A percentile compares a stretch with the other conserved stretches of the same genome.
Conservation (phyloP, 2,329 filamentous ascomycete species). For the Incumbomyces delicatus region DNA sequence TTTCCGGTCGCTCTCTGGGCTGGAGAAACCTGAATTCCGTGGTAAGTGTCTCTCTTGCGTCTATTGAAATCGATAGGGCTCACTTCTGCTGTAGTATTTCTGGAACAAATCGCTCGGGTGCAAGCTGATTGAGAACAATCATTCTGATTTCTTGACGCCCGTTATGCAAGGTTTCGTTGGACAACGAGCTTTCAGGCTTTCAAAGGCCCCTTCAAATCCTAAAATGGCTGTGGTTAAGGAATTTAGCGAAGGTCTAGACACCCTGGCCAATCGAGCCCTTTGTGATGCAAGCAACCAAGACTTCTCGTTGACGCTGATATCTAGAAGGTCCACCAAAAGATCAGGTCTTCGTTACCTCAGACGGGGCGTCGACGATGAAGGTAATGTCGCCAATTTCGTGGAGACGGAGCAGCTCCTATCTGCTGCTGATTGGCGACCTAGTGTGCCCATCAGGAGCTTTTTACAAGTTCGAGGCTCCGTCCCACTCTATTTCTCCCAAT, state of each 20-base stretch:
- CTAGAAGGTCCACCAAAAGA: conserved; percentile 74
- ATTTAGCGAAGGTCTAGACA: conserved; percentile 7
- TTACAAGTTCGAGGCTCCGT: conserved; percentile 84
- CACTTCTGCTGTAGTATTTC: conserved; percentile 51
- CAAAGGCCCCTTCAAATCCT: conserved; percentile 26
- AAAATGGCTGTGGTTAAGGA: conserved; percentile 3
- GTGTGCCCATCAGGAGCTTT: conserved; percentile 65
- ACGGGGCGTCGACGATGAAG: conserved; percentile 81
- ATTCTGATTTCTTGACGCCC: conserved; percentile 64
- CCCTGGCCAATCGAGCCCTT: not conserved
- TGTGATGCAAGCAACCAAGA: conserved; percentile 27
- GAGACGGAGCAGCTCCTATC: conserved; percentile 94
- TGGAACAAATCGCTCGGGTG: conserved; percentile 75
- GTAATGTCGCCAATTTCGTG: conserved; percentile 78
- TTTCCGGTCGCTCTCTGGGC: not conserved
- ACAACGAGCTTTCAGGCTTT: conserved; percentile 68
- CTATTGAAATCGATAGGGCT: not conserved
- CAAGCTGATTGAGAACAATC: conserved; percentile 64
- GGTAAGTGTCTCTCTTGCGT: conserved; percentile 13
- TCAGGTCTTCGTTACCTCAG: conserved; percentile 84
- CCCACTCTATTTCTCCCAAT: conserved; percentile 89
- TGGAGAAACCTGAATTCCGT: conserved; percentile 9
- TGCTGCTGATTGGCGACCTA: conserved; percentile 52
- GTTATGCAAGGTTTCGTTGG: conserved; percentile 92
- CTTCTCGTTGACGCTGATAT: conserved; percentile 81